Conservation (phyloP, 805 yeast genomes). For the Saccharomycopsis amapae region DNA sequence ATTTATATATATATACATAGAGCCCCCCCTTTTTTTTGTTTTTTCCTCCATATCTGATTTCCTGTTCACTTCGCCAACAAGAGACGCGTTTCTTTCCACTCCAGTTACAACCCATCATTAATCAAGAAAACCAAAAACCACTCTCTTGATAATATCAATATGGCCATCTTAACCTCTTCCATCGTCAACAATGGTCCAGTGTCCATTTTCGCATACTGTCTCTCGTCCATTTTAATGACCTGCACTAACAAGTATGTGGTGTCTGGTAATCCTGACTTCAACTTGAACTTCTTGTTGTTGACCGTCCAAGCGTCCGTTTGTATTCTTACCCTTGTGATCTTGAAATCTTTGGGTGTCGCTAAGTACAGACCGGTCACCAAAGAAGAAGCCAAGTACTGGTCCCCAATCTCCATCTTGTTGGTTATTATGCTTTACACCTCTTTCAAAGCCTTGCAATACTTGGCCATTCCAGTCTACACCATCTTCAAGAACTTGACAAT, state of each 20-base stretch:
- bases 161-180: slow-evolving; percentile 21
- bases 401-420: slow-evolving; percentile 83
- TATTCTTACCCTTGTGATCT: slow-evolving; percentile 58
- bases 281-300: slow-evolving; percentile 81
- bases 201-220: slow-evolving; percentile 79
- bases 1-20: neutral
- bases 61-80: neutral
- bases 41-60: neutral
- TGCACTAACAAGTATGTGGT: slow-evolving; percentile 94
- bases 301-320: slow-evolving; percentile 88
- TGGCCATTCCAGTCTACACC: slow-evolving; percentile 93
- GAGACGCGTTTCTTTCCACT: no score
- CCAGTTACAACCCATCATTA: neutral
- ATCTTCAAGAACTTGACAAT: slow-evolving; percentile 97
- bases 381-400: slow-evolving; percentile 91
- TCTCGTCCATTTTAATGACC: slow-evolving; percentile 93
- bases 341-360: slow-evolving; percentile 69
- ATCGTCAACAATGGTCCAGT: slow-evolving; percentile 45
- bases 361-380: slow-evolving; percentile 80
- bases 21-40: neutral
- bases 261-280: slow-evolving; percentile 59
- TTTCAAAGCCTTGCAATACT: slow-evolving; percentile 86
- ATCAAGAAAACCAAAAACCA: neutral
- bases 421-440: slow-evolving; percentile 95
- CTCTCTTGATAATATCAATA: slow-evolving; percentile 3